phyloP scores from a whole-genome alignment of 257 asterid species.

The Fraxinus anomala region DNA sequence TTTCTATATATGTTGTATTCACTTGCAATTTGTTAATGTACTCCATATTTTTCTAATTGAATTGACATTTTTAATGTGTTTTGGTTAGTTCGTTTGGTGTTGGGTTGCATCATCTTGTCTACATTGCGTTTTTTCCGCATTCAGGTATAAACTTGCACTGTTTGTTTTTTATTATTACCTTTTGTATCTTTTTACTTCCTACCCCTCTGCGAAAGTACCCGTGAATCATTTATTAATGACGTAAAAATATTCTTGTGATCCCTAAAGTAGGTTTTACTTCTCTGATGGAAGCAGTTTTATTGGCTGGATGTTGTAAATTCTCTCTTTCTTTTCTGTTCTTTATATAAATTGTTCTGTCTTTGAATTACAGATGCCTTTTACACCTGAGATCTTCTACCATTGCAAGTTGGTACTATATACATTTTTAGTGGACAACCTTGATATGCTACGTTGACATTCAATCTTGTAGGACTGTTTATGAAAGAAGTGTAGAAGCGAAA shows the following conservation, averaged over 20 bases:
- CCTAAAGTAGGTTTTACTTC: not conserved
- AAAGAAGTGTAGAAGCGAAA: not conserved
- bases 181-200: conserved; percentile 15
- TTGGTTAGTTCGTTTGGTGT: conserved; percentile 73
- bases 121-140: conserved; percentile 73
- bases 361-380: not conserved
- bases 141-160: conserved; percentile 54
- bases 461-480: not conserved
- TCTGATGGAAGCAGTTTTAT: not conserved
- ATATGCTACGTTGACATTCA: conserved; percentile 12
- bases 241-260: conserved; percentile 4
- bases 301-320: not conserved
- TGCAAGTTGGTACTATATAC: conserved; percentile 2
- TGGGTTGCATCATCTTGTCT: conserved; percentile 68
- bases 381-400: not conserved
- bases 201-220: not conserved
- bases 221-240: conserved; percentile 11
- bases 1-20: conserved; percentile 14
- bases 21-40: conserved; percentile 15
- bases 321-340: not conserved
- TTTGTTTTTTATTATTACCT: conserved; percentile 1
- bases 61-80: conserved; percentile 22
- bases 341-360: not conserved
- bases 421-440: not conserved
- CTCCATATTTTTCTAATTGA: conserved; percentile 5